Conservation (phyloP, 1,284 basidiomycete genomes). For the Calocybe gambosa region DNA sequence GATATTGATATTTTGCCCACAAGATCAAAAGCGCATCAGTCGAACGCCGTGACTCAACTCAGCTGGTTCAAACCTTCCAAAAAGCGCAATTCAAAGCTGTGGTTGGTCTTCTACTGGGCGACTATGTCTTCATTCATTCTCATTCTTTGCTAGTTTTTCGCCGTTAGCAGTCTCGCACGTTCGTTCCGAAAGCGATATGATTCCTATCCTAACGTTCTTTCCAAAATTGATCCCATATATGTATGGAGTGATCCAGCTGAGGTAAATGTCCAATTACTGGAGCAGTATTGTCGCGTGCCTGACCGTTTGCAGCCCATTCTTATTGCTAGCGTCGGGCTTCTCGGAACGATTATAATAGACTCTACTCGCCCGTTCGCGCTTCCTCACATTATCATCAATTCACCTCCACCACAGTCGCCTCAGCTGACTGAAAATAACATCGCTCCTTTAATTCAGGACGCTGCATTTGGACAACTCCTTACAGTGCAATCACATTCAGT, state of each 20-base stretch:
- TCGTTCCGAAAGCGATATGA: constrained; percentile 32
- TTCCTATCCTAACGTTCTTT: constrained; percentile 19
- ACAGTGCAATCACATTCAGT: constrained; percentile 20
- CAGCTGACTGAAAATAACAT: constrained; percentile 29
- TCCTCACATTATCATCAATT: constrained; percentile 47
- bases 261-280: constrained; percentile 21
- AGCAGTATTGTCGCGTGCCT: background rate
- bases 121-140: constrained; percentile 1
- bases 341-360: constrained; percentile 33
- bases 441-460: constrained; percentile 27
- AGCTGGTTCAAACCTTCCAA: constrained; percentile 28
- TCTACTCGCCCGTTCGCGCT: constrained; percentile 36
- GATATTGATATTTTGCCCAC: constrained; percentile 2
- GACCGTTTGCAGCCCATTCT: constrained; percentile 24
- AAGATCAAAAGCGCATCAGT: constrained; percentile 28
- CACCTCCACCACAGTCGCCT: constrained; percentile 32
- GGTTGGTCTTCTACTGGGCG: constrained; percentile 25
- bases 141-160: constrained; percentile 29
- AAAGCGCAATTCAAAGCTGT: constrained; percentile 29
- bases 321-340: constrained; percentile 15
- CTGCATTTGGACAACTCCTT: constrained; percentile 26
- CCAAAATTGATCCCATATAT: constrained; percentile 31
- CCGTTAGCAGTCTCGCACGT: constrained; percentile 30
- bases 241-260: constrained; percentile 44
- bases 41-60: constrained; percentile 28